Evolutionary conservation across 768 basidiomycete genomes (phyloP).

Genomic region (Rhodotorula babjevae): DNA sequence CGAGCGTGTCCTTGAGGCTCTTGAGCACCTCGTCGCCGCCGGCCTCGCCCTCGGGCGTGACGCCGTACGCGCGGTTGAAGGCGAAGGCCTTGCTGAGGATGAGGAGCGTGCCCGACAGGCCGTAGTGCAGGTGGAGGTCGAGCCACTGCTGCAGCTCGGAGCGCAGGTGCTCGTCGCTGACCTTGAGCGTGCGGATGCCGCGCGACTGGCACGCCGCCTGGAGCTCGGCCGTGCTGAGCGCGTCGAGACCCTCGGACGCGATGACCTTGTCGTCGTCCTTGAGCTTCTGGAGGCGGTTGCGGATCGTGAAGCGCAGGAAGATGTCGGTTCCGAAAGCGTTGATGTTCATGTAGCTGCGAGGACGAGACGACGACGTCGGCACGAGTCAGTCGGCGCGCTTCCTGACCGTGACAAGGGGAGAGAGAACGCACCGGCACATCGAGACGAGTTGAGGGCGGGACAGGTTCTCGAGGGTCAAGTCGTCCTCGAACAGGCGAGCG

Average conservation of each 20-base stretch:
- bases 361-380: too few species aligned
- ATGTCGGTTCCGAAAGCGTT: constrained; percentile 99
- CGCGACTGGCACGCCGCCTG: constrained; percentile 89
- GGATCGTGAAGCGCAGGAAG: constrained; percentile 87
- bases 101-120: constrained; percentile 85
- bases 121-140: constrained; percentile 76
- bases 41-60: constrained; percentile 50
- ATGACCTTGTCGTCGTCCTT: constrained; percentile 87
- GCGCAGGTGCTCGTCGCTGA: constrained; percentile 72
- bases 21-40: constrained; percentile 79
- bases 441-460: constrained; percentile 96
- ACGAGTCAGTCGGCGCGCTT: too few species aligned
- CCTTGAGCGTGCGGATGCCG: constrained; percentile 80
- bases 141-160: constrained; percentile 93
- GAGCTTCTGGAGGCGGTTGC: constrained; percentile 71
- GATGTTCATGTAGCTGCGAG: constrained; percentile 74
- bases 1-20: constrained; percentile 82
- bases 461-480: constrained; percentile 94
- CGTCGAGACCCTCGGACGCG: constrained; percentile 78
- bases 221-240: constrained; percentile 82
- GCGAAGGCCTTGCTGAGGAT: constrained; percentile 91
- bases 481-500: constrained; percentile 94
- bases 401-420: too few species aligned
- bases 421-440: constrained; percentile 61
- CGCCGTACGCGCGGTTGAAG: constrained; percentile 67